Evolutionary conservation across 1,284 basidiomycete genomes (phyloP).

Genomic region (Marasmius sp.): DNA sequence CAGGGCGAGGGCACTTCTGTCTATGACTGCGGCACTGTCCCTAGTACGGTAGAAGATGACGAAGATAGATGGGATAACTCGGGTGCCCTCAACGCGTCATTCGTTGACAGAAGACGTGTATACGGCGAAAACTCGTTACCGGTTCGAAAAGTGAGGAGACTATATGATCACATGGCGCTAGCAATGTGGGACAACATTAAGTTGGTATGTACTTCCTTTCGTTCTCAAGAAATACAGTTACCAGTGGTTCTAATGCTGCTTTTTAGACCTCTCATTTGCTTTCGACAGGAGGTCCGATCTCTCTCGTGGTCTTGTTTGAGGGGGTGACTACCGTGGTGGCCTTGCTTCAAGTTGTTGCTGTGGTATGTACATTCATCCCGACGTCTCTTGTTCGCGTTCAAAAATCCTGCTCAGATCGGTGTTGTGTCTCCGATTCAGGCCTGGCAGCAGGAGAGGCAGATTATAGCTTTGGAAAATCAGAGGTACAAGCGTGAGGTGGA

Average conservation of each 20-base stretch:
- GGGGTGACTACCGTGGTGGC: conserved; percentile 97
- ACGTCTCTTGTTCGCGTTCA: not conserved
- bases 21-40: not conserved
- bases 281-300: too few relatives aligned
- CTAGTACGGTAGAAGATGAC: conserved; percentile 2
- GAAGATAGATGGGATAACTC: conserved; percentile 23
- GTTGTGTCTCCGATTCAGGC: conserved; percentile 85
- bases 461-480: conserved; percentile 89
- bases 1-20: conserved; percentile 10
- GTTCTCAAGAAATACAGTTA: not conserved
- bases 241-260: conserved; percentile 1
- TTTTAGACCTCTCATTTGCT: conserved; percentile 82
- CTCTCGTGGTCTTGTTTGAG: conserved; percentile 96
- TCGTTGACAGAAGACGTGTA: conserved; percentile 69
- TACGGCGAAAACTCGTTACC: conserved; percentile 89
- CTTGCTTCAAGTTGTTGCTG: conserved; percentile 68
- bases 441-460: conserved; percentile 98
- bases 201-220: conserved; percentile 51
- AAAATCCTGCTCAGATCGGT: conserved; percentile 51
- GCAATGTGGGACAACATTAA: conserved; percentile 92
- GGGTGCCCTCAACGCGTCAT: conserved; percentile 50
- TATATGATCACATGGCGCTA: conserved; percentile 89
- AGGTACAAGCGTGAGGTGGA: conserved; percentile 95
- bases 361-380: conserved; percentile 46
- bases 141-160: conserved; percentile 71